Conservation (phyloP, 768 basidiomycete species). For the Austroboletus festivus region DNA sequence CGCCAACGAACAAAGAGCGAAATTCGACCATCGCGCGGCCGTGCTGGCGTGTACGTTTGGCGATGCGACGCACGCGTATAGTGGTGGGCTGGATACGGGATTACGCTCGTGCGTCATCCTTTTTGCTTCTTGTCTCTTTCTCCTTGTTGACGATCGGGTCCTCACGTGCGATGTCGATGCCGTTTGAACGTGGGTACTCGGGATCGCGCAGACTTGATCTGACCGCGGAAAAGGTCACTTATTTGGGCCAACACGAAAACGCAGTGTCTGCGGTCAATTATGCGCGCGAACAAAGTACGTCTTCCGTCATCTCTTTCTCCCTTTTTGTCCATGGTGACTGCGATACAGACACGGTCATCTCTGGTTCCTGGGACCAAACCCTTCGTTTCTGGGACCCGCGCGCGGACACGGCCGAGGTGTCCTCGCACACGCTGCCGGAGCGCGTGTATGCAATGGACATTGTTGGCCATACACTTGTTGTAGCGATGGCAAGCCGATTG, state of each 20-base stretch:
- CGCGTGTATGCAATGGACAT: conserved; percentile 84
- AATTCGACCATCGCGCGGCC: conserved; percentile 86
- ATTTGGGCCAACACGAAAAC: conserved; percentile 79
- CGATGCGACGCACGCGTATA: conserved; percentile 67
- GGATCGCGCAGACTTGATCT: conserved; percentile 58
- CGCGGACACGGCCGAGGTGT: conserved; percentile 51
- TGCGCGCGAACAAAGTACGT: conserved; percentile 44
- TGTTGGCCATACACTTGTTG: conserved; percentile 75
- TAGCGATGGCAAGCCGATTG: conserved; percentile 88
- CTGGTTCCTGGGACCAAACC: conserved; percentile 91
- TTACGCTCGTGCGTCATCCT: conserved; percentile 60
- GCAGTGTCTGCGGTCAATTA: conserved; percentile 77
- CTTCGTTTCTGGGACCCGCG: conserved; percentile 87
- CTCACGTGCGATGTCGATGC: neutral
- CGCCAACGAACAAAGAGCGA: conserved; percentile 66
- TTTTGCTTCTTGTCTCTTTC: neutral
- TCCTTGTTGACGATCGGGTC: neutral
- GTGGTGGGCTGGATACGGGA: conserved; percentile 83
- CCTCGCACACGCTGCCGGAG: conserved; percentile 67
- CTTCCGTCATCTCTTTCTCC: too few relatives aligned
- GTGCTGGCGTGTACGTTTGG: conserved; percentile 80
- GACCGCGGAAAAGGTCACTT: conserved; percentile 62
- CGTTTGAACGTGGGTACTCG: neutral
- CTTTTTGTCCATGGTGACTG: neutral
- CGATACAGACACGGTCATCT: conserved; percentile 62